Percentiles rank a stretch among this genome's conserved stretches.
These are phyloP conservation scores for Pythium guiyangense DNA, from an alignment of 352 stramenopile genomes.

Conservation along the genomic window DNA sequence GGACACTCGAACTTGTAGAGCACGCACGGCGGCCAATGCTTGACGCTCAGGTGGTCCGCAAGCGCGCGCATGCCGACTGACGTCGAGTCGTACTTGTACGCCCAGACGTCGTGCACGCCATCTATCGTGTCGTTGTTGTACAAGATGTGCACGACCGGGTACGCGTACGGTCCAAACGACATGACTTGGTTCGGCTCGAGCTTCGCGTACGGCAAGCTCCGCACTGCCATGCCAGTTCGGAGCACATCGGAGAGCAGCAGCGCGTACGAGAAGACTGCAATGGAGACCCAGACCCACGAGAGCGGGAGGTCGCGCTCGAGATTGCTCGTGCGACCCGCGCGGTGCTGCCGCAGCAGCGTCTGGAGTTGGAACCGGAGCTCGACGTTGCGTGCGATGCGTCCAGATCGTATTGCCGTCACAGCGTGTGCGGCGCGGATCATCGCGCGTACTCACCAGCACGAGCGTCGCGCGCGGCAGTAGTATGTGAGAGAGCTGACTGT, in stretches of 20 bases:
- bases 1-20: constrained; percentile 5
- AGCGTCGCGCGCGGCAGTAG: too few species aligned
- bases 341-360: too few species aligned
- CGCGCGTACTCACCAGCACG: too few species aligned
- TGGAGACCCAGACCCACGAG: constrained; percentile 7
- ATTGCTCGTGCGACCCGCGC: too few species aligned
- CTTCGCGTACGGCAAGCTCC: not conserved
- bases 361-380: too few species aligned
- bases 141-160: not conserved
- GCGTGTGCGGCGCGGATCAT: too few species aligned
- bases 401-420: too few species aligned
- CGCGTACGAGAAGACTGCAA: constrained; percentile 14
- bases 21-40: constrained; percentile 4
- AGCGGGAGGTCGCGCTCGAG: constrained; percentile 8
- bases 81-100: constrained; percentile 6
- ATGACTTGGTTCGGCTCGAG: constrained; percentile 2
- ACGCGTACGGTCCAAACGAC: constrained; percentile 4
- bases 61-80: not conserved
- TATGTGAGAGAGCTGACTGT: too few species aligned
- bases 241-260: constrained; percentile 19
- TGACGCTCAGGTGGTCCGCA: constrained; percentile 4
- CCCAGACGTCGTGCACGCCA: not conserved
- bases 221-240: constrained; percentile 5
- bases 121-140: not conserved
- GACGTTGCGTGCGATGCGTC: too few species aligned